Conservation (phyloP, 179 eudicot species). For the Silene coronaria region DNA sequence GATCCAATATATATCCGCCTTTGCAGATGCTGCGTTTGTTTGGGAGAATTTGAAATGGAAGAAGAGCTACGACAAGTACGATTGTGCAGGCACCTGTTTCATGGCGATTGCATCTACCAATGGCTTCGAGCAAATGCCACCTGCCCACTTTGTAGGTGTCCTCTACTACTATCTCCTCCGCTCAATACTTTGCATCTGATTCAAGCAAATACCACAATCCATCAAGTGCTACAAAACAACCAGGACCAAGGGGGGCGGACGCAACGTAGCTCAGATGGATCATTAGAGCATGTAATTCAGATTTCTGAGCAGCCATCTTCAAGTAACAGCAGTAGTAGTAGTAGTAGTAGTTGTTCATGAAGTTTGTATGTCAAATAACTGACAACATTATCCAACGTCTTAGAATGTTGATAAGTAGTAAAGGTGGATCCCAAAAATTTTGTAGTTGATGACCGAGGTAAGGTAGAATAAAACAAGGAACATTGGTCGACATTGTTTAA, state of each 20-base stretch:
- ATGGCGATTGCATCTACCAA: slow-evolving; percentile 61
- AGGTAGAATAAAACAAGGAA: background rate
- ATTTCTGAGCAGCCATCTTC: slow-evolving; percentile 18
- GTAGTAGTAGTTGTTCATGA: background rate
- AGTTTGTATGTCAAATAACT: background rate
- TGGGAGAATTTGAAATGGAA: slow-evolving; percentile 79
- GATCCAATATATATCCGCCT: no score
- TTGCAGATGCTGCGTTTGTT: slow-evolving; percentile 79
- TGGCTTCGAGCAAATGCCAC: slow-evolving; percentile 75
- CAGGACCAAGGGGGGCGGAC: background rate
- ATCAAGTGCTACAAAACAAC: background rate
- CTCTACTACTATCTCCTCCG: slow-evolving; percentile 19
- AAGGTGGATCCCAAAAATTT: background rate
- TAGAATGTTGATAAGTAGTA: no score
- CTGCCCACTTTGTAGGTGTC: slow-evolving; percentile 84
- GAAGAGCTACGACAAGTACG: slow-evolving; percentile 60
- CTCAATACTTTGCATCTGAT: background rate
- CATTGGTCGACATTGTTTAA: background rate
- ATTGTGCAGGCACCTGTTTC: slow-evolving; percentile 80
- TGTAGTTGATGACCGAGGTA: background rate
- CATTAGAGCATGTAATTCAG: slow-evolving; percentile 24
- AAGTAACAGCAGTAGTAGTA: background rate
- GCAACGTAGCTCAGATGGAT: background rate
- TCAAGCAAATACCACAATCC: background rate
- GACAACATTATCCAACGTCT: no score